A percentile compares a stretch with the other conserved stretches of the same genome.
These are phyloP conservation scores for Gastrolobium bilobum DNA, from an alignment of 306 rosid species.

Conservation along the genomic window DNA sequence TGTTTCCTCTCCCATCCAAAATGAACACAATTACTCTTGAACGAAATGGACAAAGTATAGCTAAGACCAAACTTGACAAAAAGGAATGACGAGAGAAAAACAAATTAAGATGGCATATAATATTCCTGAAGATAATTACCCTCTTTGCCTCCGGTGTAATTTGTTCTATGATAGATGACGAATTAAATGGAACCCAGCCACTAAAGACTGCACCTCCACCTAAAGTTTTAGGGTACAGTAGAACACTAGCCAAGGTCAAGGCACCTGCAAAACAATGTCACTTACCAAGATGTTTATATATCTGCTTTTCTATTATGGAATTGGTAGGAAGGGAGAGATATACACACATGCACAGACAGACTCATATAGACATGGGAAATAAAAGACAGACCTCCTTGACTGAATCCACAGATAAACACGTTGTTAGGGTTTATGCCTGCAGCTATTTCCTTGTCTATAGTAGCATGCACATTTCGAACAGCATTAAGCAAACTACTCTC, in stretches of 20 bases:
- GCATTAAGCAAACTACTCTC: conserved; percentile 78
- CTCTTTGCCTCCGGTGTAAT: conserved; percentile 75
- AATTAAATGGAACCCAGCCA: conserved; percentile 90
- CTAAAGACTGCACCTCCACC: conserved; percentile 95
- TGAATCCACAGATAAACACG: conserved; percentile 88
- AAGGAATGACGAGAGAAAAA: neutral
- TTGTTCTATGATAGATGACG: conserved; percentile 56
- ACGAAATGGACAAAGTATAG: neutral
- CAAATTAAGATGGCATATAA: conserved; percentile 11
- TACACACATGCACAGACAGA: neutral
- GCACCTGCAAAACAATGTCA: conserved; percentile 68
- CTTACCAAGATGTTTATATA: conserved; percentile 3
- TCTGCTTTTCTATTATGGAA: conserved; percentile 21
- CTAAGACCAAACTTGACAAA: neutral
- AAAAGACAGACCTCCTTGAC: conserved; percentile 84
- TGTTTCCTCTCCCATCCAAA: neutral
- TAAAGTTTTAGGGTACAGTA: conserved; percentile 84
- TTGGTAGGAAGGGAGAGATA: conserved; percentile 17
- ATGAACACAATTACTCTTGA: neutral
- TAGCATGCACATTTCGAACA: conserved; percentile 80
- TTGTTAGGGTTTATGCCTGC: conserved; percentile 81
- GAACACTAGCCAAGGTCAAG: conserved; percentile 85
- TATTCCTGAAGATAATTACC: conserved; percentile 42
- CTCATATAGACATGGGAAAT: conserved; percentile 2
- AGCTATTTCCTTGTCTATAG: conserved; percentile 85